Conservation (phyloP, 2,329 filamentous ascomycete genomes). For the Stagonosporopsis rhizophila region DNA sequence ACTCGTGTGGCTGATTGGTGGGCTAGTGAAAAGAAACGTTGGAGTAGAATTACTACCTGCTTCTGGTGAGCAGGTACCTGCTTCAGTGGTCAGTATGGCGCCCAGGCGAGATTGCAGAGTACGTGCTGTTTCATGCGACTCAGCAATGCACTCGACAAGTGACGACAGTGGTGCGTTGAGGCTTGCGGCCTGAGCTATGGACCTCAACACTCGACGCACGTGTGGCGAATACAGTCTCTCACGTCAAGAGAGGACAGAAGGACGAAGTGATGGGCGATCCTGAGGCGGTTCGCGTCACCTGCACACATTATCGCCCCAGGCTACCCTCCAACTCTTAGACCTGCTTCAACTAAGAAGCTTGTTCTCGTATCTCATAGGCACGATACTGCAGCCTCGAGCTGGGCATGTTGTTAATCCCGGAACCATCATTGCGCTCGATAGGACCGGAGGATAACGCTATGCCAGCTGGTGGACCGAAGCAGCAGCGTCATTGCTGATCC, state of each 20-base stretch:
- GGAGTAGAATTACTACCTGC: constrained; percentile 3
- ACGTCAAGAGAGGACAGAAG: background rate
- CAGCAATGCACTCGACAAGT: background rate
- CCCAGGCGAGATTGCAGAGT: constrained; percentile 1
- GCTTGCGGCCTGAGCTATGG: background rate
- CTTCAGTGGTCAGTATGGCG: constrained; percentile 1
- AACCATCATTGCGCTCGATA: background rate
- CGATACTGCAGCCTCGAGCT: background rate
- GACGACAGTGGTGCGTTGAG: background rate
- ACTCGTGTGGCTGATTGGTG: background rate
- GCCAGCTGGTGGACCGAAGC: background rate
- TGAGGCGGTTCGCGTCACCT: background rate
- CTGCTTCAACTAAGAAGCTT: background rate
- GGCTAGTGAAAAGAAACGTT: background rate
- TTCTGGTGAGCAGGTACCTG: background rate
- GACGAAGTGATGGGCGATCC: background rate
- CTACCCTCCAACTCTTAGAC: background rate
- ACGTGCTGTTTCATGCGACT: background rate
- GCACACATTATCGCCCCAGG: background rate
- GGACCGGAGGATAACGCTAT: background rate
- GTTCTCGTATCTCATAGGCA: background rate
- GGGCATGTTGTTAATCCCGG: background rate
- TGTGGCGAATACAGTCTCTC: background rate
- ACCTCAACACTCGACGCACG: background rate
- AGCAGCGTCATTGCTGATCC: constrained; percentile 12